Base-by-base conservation (phyloP, 164 flowering plant species). In the Sedum album region DNA sequence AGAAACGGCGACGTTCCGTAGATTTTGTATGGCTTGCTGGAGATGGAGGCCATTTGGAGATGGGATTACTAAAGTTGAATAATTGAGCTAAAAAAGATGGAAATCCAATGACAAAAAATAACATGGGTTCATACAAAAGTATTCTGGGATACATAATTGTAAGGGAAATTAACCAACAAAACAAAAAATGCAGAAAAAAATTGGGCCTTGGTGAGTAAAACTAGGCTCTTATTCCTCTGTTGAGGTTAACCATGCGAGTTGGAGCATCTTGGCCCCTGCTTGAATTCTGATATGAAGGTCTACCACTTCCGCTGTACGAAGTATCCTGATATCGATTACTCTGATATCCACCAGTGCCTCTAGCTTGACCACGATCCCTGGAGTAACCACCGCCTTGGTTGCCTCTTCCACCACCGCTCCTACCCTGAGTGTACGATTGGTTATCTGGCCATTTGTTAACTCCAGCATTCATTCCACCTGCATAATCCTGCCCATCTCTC, bases 241-340 rank as follows among this genome's bases (percentile, higher is more conserved):
- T 84, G 28, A 92, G 90, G 74, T 74, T 90, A 15, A 92, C 95
- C 96, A 92, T 86, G 39, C 94, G 88, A 35, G 78, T 69, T 1
- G 91, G 76, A n/a, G 68, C 65, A 67, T 86, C 91, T 61, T 82
- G 89, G 85, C 90, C 67, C 86, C 77, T 5, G 80, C 26, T 23
- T 83, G 70, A 62, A 35, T 70, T 70, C 67, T 79, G 84, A 68
- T 83, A 79, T 9, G 79, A 65, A 20, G 73, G 39, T 72, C 85
- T 79, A 28, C 83, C 83, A 31, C 67, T 74, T 53, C 82, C 79
- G 42, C 81, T 76, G 51, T 78, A 75, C 9, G 73, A 75, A 68
- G 70, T 33, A 69, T 81, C 87, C 36, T 82, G 84, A 69, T 82
- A 76, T 21, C 85, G 75, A 0, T 70, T 70, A 51, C 70, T 74